Base-by-base conservation (phyloP, 1,139 yeast genomes). In the Yueomyces sp. region DNA sequence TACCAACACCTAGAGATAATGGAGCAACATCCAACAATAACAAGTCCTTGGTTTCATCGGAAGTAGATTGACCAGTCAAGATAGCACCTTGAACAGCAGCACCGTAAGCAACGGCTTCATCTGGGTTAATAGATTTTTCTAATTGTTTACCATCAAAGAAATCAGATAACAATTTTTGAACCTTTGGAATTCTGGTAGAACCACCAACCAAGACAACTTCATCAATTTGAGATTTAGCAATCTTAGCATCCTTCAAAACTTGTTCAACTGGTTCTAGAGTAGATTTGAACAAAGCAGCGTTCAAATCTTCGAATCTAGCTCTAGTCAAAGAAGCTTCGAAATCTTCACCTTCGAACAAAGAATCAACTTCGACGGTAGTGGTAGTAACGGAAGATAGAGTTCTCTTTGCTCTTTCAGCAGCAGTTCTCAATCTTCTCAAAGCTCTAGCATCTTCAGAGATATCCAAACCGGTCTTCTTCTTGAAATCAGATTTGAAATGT, bases 351-450 rank as follows among this genome's bases (percentile, higher is more conserved):
- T 87, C 96, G 70, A 73, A 86, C 63, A 89, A 76, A 48, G 97
- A 89, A 76, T 89, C 97, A 65, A 89, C 89, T 75, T 89, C 97
- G 65, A 89, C 82, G 50, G 96, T 81, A 62, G 97, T 86, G 72
- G 87, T 95, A 58, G 96, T 85, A 58, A 91, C 91, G 56, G 96
- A 86, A 50, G 97, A 89, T 64, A 89, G 80, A 54, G 97, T 87
- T 78, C 97, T 84, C 94, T 89, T 89, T 58, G 97, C 97, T 75
- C 96, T 86, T 77, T 89, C 97, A 75, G 96, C 89, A 62, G 96
- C 96, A 62, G 96, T 89, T 81, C 96, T 85, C 69, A 89, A 78
- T 79, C 96, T 87, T 75, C 96, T 84, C 66, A 89, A 77, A 66
- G 97, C 96, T 78, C 96, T 83, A 66, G 93, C 84, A 71, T 89